Base-by-base conservation (phyloP, 2,329 filamentous ascomycete genomes). In the Plenodomus biglobosus region DNA sequence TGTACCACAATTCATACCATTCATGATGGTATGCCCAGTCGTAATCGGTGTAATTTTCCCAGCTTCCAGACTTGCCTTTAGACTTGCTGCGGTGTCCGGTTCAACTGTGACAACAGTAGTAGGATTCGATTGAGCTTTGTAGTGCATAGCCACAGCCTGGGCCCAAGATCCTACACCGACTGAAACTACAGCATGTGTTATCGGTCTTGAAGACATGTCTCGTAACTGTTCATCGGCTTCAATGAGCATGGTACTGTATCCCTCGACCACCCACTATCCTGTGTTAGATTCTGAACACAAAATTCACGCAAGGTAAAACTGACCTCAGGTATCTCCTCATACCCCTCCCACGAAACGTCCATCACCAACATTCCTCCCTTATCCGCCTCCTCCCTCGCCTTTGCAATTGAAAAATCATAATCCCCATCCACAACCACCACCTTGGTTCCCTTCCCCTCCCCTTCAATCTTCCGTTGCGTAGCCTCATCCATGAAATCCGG, bases 151-250 rank as follows among this genome's bases (percentile, higher is more conserved):
- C 0, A 88, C 87, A 0, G 88, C 82, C 55, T 91, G 85, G 0
- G 85, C 85, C 48, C 90, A 79, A 4, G 84, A 87, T 0, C 89
- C 88, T 0, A 88, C 87, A 0, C 89, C 88, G 1, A 87, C 85
- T 0, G 88, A 85, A 0, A 80, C 79, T 13, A 92, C 68, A 22
- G 85, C 77, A 8, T 82, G 71, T 0, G 74, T 80, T 5, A 78
- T 74, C 3, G 70, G 52, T 3, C 61, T 55, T 0, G 72, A 65
- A 1, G 45, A 51, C 0, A 73, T 55, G 0, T 71, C 69, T 0
- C 76, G 63, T 8, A 86, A 62, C 61, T 92, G 87, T 17, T 75
- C 65, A 41, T 90, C 86, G 0, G 83, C 75, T 62, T 94, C 89
- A 2, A 71, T 66, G 52, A 92, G 74, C 80, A 92, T 85, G 0